A percentile compares a stretch with the other conserved stretches of the same genome.
Evolutionary conservation across 2,329 filamentous ascomycete species (phyloP).

Genomic region (Grosmannia clavigera): DNA sequence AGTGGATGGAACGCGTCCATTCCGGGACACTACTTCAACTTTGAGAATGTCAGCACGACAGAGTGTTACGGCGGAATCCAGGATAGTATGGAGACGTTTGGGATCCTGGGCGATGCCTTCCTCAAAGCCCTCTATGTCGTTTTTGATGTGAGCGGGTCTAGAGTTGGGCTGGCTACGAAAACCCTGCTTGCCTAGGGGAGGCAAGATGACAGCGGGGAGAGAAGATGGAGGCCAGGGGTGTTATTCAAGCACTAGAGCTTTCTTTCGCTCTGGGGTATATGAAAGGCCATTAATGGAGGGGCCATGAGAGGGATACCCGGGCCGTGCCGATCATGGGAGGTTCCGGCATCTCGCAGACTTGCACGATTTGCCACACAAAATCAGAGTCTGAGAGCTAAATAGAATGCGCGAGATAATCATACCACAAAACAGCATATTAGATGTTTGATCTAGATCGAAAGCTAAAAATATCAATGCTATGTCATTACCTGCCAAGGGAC

Average conservation of each 20-base stretch:
- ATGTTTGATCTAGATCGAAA: background rate
- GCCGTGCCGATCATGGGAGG: background rate
- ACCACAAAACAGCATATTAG: background rate
- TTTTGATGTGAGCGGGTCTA: constrained; percentile 44
- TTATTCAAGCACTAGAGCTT: too few species aligned
- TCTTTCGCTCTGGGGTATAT: too few species aligned
- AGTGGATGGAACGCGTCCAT: constrained; percentile 33
- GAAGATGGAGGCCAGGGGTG: background rate
- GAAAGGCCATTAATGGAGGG: background rate
- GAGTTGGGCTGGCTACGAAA: constrained; percentile 36
- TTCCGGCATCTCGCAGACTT: background rate
- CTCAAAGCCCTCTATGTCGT: constrained; percentile 67
- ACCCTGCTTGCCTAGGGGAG: constrained; percentile 15
- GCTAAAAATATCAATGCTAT: background rate
- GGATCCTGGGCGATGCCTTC: constrained; percentile 68
- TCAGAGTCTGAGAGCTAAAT: background rate
- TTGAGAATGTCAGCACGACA: constrained; percentile 34
- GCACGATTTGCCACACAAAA: background rate
- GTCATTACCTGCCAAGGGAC: background rate
- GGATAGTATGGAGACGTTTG: constrained; percentile 34
- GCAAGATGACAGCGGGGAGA: background rate
- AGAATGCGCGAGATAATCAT: too few species aligned
- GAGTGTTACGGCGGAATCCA: constrained; percentile 71
- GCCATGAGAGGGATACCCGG: background rate
- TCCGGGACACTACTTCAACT: constrained; percentile 33